Evolutionary conservation across 176 grass and related monocot genomes (phyloP), one percentile per base, ranked within the genome.

Genomic region (Melocanna baccifera): DNA sequence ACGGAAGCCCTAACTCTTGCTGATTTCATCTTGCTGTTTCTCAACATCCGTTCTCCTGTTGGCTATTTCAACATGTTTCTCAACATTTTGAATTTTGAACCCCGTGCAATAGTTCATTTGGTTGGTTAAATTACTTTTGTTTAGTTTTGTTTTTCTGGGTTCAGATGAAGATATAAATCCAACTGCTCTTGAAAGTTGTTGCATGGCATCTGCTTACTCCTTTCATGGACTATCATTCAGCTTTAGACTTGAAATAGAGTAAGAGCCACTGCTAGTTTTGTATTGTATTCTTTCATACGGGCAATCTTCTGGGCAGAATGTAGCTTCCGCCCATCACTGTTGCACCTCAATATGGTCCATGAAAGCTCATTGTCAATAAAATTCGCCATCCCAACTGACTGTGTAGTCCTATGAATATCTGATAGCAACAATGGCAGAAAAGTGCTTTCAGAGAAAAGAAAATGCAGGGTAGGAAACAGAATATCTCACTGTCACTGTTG

Each of bases 251-350:
- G 34, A 4, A 91, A 89, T 81, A 98, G 75, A 90, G 87, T 95
- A 68, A 95, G 86, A 82, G 91, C 89, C 77, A 98, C 87, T 25
- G 96, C 93, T 77, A 98, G 84, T 76, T 98, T 98, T 48, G 80
- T 94, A 89, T 98, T 95, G 32, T 88, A 90, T 78, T 95, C 93
- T 58, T 81, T 76, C 83, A 95, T 76, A 36, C 75, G 65, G 52
- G 91, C 83, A 76, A 98, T 91, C 69, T 85, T 95, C 78, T 73
- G 83, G 63, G 84, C 42, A 92, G 87, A 92, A 47, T 89, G 85
- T 73, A 90, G 55, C 85, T 85, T 94, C 80, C 59, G 72, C 42
- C 92, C 88, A 76, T 90, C 96, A 89, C 73, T 89, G 77, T 93
- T 88, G 79, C 93, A 95, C 87, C 86, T 95, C 78, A 98, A 53